These are phyloP conservation scores for Fomes fomentarius DNA, from an alignment of 1,284 basidiomycete species.

Conservation along the genomic window DNA sequence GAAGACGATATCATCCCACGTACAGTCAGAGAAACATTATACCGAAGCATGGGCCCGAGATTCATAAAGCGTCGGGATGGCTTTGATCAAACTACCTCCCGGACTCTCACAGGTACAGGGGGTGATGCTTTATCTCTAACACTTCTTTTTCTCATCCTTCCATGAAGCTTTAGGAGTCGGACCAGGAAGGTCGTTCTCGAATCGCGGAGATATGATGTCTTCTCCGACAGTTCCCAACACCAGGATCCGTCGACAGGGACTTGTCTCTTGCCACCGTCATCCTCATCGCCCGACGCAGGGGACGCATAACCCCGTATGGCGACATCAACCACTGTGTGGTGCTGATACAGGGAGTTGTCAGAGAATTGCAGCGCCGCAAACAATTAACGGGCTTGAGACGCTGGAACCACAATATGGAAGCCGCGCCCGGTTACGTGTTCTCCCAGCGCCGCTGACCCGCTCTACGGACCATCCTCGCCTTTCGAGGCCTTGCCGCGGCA, in stretches of 20 bases:
- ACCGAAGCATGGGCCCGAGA: not conserved
- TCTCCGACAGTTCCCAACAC: conserved; percentile 4
- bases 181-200: not conserved
- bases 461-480: conserved; percentile 5
- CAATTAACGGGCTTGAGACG: conserved; percentile 13
- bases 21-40: not conserved
- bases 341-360: not conserved
- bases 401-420: conserved; percentile 11
- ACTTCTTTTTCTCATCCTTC: not conserved
- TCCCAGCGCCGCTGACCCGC: conserved; percentile 5
- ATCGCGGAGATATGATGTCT: conserved; percentile 24
- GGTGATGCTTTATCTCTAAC: not conserved
- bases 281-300: not conserved
- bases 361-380: conserved; percentile 17
- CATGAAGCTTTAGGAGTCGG: conserved; percentile 3
- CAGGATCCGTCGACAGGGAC: not conserved
- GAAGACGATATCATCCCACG: not conserved
- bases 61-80: not conserved
- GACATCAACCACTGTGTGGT: not conserved
- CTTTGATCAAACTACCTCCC: not conserved
- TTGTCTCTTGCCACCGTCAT: not conserved
- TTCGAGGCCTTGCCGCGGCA: conserved; percentile 20
- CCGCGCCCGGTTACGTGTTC: conserved; percentile 21
- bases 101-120: not conserved
- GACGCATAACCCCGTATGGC: not conserved